Conservation (phyloP, 2,329 filamentous ascomycete genomes). For the Blumeriella jaapii region DNA sequence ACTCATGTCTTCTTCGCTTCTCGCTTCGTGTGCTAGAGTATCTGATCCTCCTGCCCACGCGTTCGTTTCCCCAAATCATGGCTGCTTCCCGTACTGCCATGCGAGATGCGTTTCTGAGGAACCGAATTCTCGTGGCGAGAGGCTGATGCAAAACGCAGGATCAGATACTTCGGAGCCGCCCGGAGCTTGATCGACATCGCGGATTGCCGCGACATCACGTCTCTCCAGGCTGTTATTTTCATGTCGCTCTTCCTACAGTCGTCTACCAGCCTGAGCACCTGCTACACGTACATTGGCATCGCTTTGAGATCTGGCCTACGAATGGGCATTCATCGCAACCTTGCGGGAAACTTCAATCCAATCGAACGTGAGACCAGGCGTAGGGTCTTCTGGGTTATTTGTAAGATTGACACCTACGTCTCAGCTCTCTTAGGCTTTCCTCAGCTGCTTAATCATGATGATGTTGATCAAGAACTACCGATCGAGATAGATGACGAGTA, state of each 20-base stretch:
- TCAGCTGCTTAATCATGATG: constrained; percentile 49
- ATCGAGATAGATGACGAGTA: constrained; percentile 56
- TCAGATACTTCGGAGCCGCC: constrained; percentile 63
- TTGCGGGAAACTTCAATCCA: constrained; percentile 49
- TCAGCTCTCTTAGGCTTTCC: constrained; percentile 57
- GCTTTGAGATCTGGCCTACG: constrained; percentile 64
- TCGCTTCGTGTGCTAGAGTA: not conserved
- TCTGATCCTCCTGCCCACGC: not conserved
- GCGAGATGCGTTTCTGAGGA: not conserved
- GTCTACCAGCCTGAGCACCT: constrained; percentile 66
- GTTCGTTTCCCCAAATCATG: too few species aligned
- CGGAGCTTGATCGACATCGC: constrained; percentile 54
- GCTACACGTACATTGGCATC: constrained; percentile 71
- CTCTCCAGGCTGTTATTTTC: constrained; percentile 65
- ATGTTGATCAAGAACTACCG: constrained; percentile 55
- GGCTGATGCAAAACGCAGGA: constrained; percentile 32
- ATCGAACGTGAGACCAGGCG: constrained; percentile 53
- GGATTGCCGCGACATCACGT: constrained; percentile 61
- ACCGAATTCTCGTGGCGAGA: not conserved
- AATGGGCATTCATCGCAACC: constrained; percentile 65
- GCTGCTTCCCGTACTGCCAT: too few species aligned
- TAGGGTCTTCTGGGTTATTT: constrained; percentile 55
- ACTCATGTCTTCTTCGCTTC: too few species aligned
- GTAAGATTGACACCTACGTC: constrained; percentile 61
- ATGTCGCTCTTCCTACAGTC: constrained; percentile 74